phyloP scores from a whole-genome alignment of 1,139 yeast genomes.

The Candida sp. region DNA sequence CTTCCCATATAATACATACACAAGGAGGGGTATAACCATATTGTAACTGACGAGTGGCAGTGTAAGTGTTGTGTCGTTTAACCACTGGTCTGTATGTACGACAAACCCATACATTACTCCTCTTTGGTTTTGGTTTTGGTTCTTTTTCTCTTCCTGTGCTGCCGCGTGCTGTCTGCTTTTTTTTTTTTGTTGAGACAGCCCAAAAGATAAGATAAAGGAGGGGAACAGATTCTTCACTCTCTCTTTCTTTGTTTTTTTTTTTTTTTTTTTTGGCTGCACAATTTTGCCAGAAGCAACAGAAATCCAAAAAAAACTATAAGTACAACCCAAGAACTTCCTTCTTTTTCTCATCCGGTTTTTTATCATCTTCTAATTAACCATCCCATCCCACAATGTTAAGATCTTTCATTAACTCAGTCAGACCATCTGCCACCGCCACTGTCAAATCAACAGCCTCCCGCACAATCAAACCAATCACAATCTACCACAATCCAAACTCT shows the following conservation, averaged over 20 bases:
- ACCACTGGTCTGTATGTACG: too few species aligned
- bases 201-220: background rate
- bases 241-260: background rate
- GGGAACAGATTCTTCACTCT: background rate
- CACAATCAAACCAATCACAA: slow-evolving; percentile 22
- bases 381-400: background rate
- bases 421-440: background rate
- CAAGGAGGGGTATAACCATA: too few species aligned
- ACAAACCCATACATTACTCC: too few species aligned
- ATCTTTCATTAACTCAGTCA: background rate
- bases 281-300: too few species aligned
- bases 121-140: too few species aligned
- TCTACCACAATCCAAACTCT: slow-evolving; percentile 35
- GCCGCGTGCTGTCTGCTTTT: background rate
- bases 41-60: background rate
- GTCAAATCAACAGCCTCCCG: background rate
- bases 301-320: too few species aligned
- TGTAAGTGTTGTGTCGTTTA: background rate
- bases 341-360: too few species aligned
- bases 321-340: background rate
- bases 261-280: background rate
- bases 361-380: background rate
- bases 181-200: background rate
- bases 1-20: too few species aligned
- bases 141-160: background rate